A percentile compares a stretch with the other conserved stretches of the same genome.
Evolutionary conservation across 257 asterid species (phyloP).

Genomic region (Buddleja alternifolia): DNA sequence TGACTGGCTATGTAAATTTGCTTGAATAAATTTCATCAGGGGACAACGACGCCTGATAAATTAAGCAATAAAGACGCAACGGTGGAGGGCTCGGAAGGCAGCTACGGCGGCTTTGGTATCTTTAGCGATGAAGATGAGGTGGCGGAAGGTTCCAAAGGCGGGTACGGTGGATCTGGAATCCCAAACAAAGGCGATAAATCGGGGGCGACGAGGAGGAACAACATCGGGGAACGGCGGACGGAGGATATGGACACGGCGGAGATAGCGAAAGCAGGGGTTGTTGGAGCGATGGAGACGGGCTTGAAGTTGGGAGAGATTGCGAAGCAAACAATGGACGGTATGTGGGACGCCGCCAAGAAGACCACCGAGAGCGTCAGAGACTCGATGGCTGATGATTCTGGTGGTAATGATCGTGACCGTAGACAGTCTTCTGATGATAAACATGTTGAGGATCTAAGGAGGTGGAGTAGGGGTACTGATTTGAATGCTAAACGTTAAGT

Average conservation of each 20-base stretch:
- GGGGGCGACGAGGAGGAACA: background rate
- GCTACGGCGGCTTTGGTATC: background rate
- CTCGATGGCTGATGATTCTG: constrained; percentile 21
- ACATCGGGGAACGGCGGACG: background rate
- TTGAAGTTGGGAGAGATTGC: constrained; percentile 47
- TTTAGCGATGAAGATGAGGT: background rate
- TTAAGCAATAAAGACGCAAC: background rate
- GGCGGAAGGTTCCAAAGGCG: constrained; percentile 4
- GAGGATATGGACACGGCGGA: constrained; percentile 21
- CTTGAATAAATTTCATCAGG: background rate
- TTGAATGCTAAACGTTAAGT: background rate
- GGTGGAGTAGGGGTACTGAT: constrained; percentile 35
- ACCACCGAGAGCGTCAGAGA: constrained; percentile 38
- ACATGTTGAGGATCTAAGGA: constrained; percentile 28
- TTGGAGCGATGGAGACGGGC: constrained; percentile 45
- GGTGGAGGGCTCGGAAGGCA: constrained; percentile 3
- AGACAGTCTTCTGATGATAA: background rate
- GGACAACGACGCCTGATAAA: background rate
- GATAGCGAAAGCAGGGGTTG: constrained; percentile 35
- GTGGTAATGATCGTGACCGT: background rate
- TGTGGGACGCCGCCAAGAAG: constrained; percentile 45
- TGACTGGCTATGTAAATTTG: too few species aligned
- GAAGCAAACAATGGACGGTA: constrained; percentile 41
- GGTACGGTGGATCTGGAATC: constrained; percentile 19
- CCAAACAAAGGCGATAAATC: background rate